Base-by-base conservation (phyloP, 768 basidiomycete species). In the Boletus coccyginus region DNA sequence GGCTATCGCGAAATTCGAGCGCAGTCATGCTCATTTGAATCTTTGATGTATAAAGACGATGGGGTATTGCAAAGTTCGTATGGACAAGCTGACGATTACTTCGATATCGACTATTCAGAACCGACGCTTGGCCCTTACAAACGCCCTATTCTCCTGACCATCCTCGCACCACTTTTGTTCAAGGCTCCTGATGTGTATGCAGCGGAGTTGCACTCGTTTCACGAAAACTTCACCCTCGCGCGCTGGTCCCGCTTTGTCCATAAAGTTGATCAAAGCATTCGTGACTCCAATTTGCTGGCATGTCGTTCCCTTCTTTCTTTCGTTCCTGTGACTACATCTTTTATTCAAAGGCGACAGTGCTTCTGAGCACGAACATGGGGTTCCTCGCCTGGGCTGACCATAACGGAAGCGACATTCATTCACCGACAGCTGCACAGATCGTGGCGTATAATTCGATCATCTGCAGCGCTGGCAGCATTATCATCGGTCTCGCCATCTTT, bases 271-370 rank as follows among this genome's bases (percentile, higher is more conserved):
- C 58, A 57, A 21, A 70, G 69, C n/a, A 67, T 70, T 21, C 66
- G 69, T 14, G 69, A 70, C 38, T 70, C 69, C 33, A 70, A 70
- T 40, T 45, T 70, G 33, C 54, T 70, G 61, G 69, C 69, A 58
- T 48, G 43, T 48, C 14, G 27, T 40, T 5, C 16, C 40, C 5
- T 47, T 16, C 1, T 19, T 47, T 17, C 1, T 19, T 41, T 8
- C 12, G 7, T 32, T 27, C 32, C 1, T 41, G 24, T 7, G 12
- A 19, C 7, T 14, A 27, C 16, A 12, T 40, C 7, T 36, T 32
- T 19, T 33, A 7, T 44, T 33, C 14, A 33, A 19, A 70, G 69
- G 69, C 70, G 0, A 70, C 69, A 5, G 69, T 70, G 24, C 63
- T 70, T 6, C 43, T 70, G n/a, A 50, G 48, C 45, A 69, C 69